Evolutionary conservation across 2,329 filamentous ascomycete species (phyloP).

Genomic region (Ophiocordyceps camponoti-saundersi): DNA sequence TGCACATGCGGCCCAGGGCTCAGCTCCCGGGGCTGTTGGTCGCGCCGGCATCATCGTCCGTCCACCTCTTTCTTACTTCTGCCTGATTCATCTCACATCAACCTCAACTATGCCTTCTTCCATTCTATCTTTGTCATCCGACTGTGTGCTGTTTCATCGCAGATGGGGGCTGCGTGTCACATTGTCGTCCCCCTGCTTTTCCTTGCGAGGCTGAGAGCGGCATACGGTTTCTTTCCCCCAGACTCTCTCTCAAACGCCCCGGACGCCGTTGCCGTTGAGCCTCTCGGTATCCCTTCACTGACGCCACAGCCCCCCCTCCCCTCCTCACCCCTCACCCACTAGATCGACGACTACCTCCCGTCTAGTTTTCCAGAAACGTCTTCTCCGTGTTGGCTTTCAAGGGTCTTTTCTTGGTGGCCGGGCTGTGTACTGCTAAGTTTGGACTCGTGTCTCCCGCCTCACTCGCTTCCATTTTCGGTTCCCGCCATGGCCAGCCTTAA

Average conservation of each 20-base stretch:
- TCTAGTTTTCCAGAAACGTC: constrained; percentile 14
- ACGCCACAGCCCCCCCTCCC: constrained; percentile 7
- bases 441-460: constrained; percentile 14
- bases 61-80: constrained; percentile 1
- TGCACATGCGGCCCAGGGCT: constrained; percentile 3
- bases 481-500: constrained; percentile 36
- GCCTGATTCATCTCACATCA: constrained; percentile 1
- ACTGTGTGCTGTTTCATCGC: constrained; percentile 6
- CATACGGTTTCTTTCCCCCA: constrained; percentile 1
- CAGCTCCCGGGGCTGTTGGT: constrained; percentile 3
- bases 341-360: constrained; percentile 1
- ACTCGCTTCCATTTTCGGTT: constrained; percentile 22
- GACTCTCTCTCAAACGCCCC: background rate
- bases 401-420: constrained; percentile 14
- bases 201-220: constrained; percentile 6
- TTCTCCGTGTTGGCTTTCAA: constrained; percentile 6
- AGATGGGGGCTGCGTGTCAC: constrained; percentile 8
- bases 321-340: background rate
- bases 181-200: constrained; percentile 5
- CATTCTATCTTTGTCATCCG: constrained; percentile 4
- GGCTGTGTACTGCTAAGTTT: constrained; percentile 32
- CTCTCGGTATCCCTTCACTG: constrained; percentile 3
- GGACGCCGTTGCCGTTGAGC: constrained; percentile 1
- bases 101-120: constrained; percentile 2
- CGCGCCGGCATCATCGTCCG: constrained; percentile 2